Percentiles rank a stretch among this genome's conserved stretches.
These are phyloP conservation scores for Coccomyxa subellipsoidea DNA, from an alignment of 163 green algal genomes.

Conservation along the genomic window DNA sequence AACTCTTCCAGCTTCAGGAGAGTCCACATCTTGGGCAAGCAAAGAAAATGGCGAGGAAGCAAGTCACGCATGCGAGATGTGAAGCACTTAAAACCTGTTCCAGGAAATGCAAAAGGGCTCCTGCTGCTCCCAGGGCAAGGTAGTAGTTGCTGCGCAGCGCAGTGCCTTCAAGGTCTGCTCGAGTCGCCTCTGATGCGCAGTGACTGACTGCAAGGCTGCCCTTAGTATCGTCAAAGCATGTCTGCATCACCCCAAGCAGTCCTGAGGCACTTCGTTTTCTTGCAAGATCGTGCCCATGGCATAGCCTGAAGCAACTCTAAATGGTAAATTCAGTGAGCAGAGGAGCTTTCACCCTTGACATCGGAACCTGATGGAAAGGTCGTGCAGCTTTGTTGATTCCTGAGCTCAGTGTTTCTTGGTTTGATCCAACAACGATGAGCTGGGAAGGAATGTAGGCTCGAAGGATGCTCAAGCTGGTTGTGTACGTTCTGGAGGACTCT, in stretches of 20 bases:
- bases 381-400: background rate
- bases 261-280: background rate
- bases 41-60: no score
- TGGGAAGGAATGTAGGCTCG: background rate
- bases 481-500: slow-evolving; percentile 10
- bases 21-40: no score
- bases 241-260: background rate
- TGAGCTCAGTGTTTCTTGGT: background rate
- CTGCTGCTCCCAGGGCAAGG: slow-evolving; percentile 16
- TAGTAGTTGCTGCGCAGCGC: background rate
- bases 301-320: background rate
- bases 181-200: background rate
- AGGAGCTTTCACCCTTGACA: background rate
- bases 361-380: background rate
- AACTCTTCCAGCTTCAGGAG: no score
- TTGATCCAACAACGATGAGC: background rate
- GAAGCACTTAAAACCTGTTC: no score
- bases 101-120: slow-evolving; percentile 51
- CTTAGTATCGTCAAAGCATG: slow-evolving; percentile 6
- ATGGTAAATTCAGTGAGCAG: background rate
- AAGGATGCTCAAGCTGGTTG: background rate
- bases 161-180: background rate
- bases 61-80: no score
- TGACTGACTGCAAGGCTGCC: background rate
- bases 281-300: background rate